Evolutionary conservation across 2,329 filamentous ascomycete genomes (phyloP), one percentile per base, ranked within the genome.

Genomic region (Aspergillus sp.): DNA sequence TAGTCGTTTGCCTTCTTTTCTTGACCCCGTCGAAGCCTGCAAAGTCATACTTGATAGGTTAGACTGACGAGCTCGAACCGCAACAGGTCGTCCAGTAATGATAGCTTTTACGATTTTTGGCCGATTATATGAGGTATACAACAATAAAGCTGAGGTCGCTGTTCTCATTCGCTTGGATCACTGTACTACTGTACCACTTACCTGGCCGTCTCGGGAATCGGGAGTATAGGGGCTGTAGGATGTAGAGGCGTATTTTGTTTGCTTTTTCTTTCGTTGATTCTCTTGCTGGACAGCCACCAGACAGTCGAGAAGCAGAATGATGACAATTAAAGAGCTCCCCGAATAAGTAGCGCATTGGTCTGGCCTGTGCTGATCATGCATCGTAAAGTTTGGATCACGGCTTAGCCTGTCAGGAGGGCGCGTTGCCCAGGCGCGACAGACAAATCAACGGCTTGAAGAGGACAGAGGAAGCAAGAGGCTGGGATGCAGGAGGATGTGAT

Each of bases 51-150:
- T 52, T 45, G 49, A 60, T 57, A 57, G 46, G 51, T 54, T 51
- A 56, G 63, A 62, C 66, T 68, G 65, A 67, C 62, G 53, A 59
- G 62, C 49, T 61, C 59, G 55, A 61, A 63, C 60, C 62, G 43
- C 60, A 56, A 66, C 64, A 71, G 69, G 68, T 71, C 64, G 67
- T 71, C 60, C 69, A 71, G 63, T 71, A 68, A 68, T 68, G 62
- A 65, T 63, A 59, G 63, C 49, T 59, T 58, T 39, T 58, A 48
- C 56, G 49, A 53, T 64, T 62, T 45, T 61, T 64, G 61, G 60
- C 61, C 61, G 55, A 60, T 56, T 59, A 61, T 61, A 59, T 57
- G 59, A 58, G 57, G 57, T 56, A 63, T 59, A 65, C 61, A 66
- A 63, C 61, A 64, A 63, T 64, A 62, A 60, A 68, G 60, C 56